Evolutionary conservation across 2,329 filamentous ascomycete genomes (phyloP).

Genomic region (Cryphonectria nitschkei): DNA sequence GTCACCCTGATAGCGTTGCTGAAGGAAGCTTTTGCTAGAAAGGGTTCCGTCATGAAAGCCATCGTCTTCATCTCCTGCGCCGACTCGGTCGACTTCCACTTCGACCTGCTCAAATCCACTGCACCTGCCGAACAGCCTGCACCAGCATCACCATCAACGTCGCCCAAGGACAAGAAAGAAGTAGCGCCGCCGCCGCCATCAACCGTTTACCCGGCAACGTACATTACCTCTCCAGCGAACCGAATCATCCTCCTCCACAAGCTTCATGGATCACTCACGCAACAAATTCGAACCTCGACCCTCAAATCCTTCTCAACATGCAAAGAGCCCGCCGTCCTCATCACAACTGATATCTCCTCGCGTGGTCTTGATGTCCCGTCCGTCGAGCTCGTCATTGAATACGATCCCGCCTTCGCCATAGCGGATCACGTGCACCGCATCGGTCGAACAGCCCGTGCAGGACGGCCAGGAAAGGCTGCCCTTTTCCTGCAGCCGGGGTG

Average conservation of each 20-base stretch:
- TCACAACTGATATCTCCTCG: slow-evolving; percentile 95
- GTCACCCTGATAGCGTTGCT: slow-evolving; percentile 85
- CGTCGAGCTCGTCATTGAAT: slow-evolving; percentile 93
- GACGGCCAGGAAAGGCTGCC: slow-evolving; percentile 81
- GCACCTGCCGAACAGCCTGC: slow-evolving; percentile 38
- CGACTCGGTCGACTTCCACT: slow-evolving; percentile 96
- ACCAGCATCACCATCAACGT: slow-evolving; percentile 31
- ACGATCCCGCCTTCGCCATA: slow-evolving; percentile 91
- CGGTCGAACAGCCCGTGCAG: slow-evolving; percentile 91
- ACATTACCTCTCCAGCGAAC: slow-evolving; percentile 77
- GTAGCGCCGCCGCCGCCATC: slow-evolving; percentile 38
- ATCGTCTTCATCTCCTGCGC: slow-evolving; percentile 97
- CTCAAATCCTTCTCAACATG: slow-evolving; percentile 77
- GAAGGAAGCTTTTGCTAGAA: slow-evolving; percentile 84
- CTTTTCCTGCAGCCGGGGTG: slow-evolving; percentile 89
- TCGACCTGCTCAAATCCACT: slow-evolving; percentile 70
- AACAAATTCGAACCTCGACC: slow-evolving; percentile 84
- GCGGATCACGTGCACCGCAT: slow-evolving; percentile 95
- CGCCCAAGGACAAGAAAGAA: slow-evolving; percentile 37
- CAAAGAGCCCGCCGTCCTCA: slow-evolving; percentile 76
- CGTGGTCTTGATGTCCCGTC: slow-evolving; percentile 94
- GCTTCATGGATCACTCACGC: slow-evolving; percentile 89
- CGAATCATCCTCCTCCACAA: slow-evolving; percentile 75
- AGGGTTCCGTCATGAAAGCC: slow-evolving; percentile 92
- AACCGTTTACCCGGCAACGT: slow-evolving; percentile 67